Conservation (phyloP, 2,329 filamentous ascomycete species). For the Venturia oleaginea region DNA sequence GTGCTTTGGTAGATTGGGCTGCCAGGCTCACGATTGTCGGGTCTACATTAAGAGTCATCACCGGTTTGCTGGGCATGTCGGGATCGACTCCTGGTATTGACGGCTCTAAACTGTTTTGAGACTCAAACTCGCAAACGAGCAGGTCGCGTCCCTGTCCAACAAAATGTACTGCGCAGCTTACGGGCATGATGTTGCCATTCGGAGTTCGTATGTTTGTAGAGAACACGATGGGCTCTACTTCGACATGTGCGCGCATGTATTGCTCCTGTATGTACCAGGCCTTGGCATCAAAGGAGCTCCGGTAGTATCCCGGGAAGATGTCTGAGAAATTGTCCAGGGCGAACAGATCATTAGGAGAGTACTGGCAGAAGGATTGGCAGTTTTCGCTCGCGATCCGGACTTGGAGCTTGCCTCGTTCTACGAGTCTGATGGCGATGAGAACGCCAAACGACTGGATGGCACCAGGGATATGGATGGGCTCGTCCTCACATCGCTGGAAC, state of each 20-base stretch:
- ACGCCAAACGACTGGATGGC: slow-evolving; percentile 73
- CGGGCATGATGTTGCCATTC: slow-evolving; percentile 48
- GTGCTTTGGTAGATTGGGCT: neutral
- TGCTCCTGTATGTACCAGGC: slow-evolving; percentile 78
- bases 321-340: slow-evolving; percentile 65
- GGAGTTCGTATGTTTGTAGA: slow-evolving; percentile 59
- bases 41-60: neutral
- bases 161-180: slow-evolving; percentile 83
- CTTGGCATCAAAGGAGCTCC: slow-evolving; percentile 73
- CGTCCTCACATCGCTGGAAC: slow-evolving; percentile 68
- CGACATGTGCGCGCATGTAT: slow-evolving; percentile 63
- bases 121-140: slow-evolving; percentile 79
- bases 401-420: slow-evolving; percentile 55
- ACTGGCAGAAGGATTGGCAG: slow-evolving; percentile 63
- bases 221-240: slow-evolving; percentile 79
- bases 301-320: slow-evolving; percentile 70
- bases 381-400: slow-evolving; percentile 78
- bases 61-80: slow-evolving; percentile 54
- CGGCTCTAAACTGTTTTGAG: slow-evolving; percentile 63
- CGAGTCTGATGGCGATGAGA: slow-evolving; percentile 64
- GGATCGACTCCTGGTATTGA: slow-evolving; percentile 54
- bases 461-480: slow-evolving; percentile 80
- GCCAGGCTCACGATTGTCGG: slow-evolving; percentile 54
- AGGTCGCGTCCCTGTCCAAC: slow-evolving; percentile 58
- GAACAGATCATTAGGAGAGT: slow-evolving; percentile 68